These are phyloP conservation scores for Suillus paluster DNA, from an alignment of 768 basidiomycete genomes.

Conservation along the genomic window DNA sequence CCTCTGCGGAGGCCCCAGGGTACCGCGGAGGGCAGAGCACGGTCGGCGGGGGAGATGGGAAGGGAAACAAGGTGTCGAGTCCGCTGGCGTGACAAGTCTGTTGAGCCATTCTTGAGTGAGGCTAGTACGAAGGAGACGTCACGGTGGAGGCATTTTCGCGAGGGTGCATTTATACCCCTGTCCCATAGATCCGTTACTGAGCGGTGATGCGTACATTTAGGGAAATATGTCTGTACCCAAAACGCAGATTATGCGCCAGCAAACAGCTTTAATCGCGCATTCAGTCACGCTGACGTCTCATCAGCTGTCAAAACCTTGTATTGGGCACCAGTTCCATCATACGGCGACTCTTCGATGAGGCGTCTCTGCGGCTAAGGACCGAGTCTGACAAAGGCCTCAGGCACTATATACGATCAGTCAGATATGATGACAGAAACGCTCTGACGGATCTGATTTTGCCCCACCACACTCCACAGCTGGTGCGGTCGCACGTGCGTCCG, in stretches of 20 bases:
- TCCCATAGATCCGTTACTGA: neutral
- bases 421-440: too few species aligned
- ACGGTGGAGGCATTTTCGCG: too few species aligned
- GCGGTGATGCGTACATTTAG: neutral
- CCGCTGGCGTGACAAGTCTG: neutral
- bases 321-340: neutral
- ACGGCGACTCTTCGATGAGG: too few species aligned
- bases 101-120: neutral
- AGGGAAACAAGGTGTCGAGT: slow-evolving; percentile 9
- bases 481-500: too few species aligned
- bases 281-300: neutral
- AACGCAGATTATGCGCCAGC: neutral
- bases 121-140: too few species aligned
- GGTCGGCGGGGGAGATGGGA: slow-evolving; percentile 6
- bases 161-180: too few species aligned
- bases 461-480: too few species aligned
- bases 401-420: too few species aligned
- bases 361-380: too few species aligned
- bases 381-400: neutral
- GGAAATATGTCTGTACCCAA: neutral
- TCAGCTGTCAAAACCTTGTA: neutral
- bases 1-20: slow-evolving; percentile 23
- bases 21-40: slow-evolving; percentile 2
- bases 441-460: too few species aligned
- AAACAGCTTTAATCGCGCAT: neutral